A percentile compares a stretch with the other conserved stretches of the same genome.
Evolutionary conservation across 768 basidiomycete species (phyloP).

Genomic region (Tricholoma furcatifolium): DNA sequence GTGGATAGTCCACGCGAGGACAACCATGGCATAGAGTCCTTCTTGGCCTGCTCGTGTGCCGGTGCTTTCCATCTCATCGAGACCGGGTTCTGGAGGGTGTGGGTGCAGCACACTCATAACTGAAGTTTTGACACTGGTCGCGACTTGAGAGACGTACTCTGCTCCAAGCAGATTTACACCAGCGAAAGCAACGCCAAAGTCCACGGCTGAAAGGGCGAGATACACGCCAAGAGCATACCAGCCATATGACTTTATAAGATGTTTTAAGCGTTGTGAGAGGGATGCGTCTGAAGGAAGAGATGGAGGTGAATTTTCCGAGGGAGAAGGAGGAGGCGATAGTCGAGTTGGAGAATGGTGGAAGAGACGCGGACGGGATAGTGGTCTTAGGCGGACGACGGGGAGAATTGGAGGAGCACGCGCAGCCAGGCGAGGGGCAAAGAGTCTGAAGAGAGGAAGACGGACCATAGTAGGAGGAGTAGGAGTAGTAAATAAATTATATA

Average conservation of each 20-base stretch:
- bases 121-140: conserved; percentile 53
- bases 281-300: conserved; percentile 50
- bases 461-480: conserved; percentile 26
- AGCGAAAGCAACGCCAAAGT: conserved; percentile 83
- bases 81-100: conserved; percentile 63
- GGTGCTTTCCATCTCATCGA: conserved; percentile 57
- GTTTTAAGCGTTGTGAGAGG: conserved; percentile 70
- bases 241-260: conserved; percentile 88
- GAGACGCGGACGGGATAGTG: conserved; percentile 32
- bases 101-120: conserved; percentile 44
- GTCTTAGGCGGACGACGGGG: conserved; percentile 37
- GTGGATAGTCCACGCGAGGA: conserved; percentile 93
- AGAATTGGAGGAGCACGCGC: conserved; percentile 48
- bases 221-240: conserved; percentile 97
- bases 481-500: background rate
- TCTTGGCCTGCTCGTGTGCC: conserved; percentile 49
- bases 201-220: conserved; percentile 65
- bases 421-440: conserved; percentile 41
- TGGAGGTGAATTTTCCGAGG: conserved; percentile 26
- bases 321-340: conserved; percentile 36
- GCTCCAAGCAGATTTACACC: conserved; percentile 87
- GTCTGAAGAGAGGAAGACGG: conserved; percentile 46
- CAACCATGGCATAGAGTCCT: conserved; percentile 87
- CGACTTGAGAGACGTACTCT: conserved; percentile 78
- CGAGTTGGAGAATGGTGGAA: conserved; percentile 51